Conservation (phyloP, 768 basidiomycete genomes). For the Wakefieldia striispora region DNA sequence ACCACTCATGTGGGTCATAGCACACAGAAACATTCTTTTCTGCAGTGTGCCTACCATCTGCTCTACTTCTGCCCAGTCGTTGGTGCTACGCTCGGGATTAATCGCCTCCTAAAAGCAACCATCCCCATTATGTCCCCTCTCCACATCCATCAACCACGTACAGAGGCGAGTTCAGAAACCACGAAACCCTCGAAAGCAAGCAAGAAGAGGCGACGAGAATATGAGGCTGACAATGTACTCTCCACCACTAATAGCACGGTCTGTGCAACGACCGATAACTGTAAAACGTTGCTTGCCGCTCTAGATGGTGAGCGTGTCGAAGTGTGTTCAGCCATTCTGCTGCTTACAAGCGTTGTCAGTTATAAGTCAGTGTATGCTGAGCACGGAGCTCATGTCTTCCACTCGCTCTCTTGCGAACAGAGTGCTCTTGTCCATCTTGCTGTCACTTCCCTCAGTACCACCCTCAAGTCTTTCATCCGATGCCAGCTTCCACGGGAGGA, state of each 20-base stretch:
- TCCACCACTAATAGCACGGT: slow-evolving; percentile 44
- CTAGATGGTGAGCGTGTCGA: slow-evolving; percentile 51
- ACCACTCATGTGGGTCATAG: slow-evolving; percentile 6
- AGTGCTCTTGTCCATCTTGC: slow-evolving; percentile 52
- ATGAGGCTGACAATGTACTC: slow-evolving; percentile 76
- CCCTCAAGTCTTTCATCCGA: slow-evolving; percentile 55
- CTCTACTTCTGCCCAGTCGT: slow-evolving; percentile 43
- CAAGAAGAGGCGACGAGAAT: slow-evolving; percentile 68
- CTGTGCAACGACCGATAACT: slow-evolving; percentile 50
- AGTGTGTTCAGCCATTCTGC: neutral
- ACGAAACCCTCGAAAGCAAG: slow-evolving; percentile 44
- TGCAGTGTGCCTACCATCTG: slow-evolving; percentile 44
- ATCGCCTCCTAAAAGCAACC: slow-evolving; percentile 54
- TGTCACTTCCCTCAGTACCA: slow-evolving; percentile 55
- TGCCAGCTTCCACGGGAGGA: slow-evolving; percentile 42
- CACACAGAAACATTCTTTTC: slow-evolving; percentile 42
- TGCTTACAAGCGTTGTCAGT: slow-evolving; percentile 39
- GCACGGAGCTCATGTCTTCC: slow-evolving; percentile 48
- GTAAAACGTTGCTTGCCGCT: slow-evolving; percentile 49
- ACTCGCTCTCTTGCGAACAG: slow-evolving; percentile 60
- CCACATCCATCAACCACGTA: slow-evolving; percentile 40
- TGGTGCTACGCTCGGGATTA: slow-evolving; percentile 47
- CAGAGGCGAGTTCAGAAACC: slow-evolving; percentile 20
- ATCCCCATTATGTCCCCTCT: slow-evolving; percentile 49
- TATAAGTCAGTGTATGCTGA: slow-evolving; percentile 45